A percentile compares a stretch with the other conserved stretches of the same genome.
Evolutionary conservation across 805 yeast genomes (phyloP).

Genomic region (Yamadazyma sp.): DNA sequence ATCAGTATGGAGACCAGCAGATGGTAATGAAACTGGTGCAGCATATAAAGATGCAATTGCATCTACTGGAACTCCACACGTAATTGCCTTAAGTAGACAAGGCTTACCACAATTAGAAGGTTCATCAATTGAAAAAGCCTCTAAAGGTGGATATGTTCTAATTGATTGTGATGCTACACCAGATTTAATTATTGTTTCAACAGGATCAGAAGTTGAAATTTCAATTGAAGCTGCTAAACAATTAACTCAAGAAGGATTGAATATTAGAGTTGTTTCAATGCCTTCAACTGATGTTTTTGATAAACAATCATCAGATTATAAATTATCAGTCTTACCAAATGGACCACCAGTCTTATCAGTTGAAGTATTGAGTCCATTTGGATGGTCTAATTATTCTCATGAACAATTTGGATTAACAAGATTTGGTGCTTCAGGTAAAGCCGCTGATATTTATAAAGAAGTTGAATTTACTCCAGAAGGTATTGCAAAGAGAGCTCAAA

Average conservation of each 20-base stretch:
- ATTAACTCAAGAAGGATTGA: constrained; percentile 62
- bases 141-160: constrained; percentile 90
- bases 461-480: constrained; percentile 94
- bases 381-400: constrained; percentile 95
- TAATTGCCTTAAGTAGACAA: constrained; percentile 80
- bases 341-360: constrained; percentile 90
- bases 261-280: constrained; percentile 81
- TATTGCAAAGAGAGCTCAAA: constrained; percentile 77
- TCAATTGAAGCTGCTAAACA: constrained; percentile 79
- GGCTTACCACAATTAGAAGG: constrained; percentile 91
- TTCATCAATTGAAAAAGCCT: constrained; percentile 84
- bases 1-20: constrained; percentile 90
- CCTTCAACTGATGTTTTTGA: constrained; percentile 93
- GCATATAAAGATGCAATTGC: constrained; percentile 68
- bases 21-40: constrained; percentile 85
- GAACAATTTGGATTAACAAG: constrained; percentile 93
- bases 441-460: constrained; percentile 71
- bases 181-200: constrained; percentile 74
- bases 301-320: constrained; percentile 75
- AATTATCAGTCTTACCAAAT: constrained; percentile 86
- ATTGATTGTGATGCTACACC: constrained; percentile 47
- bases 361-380: constrained; percentile 87
- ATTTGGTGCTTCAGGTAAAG: constrained; percentile 96
- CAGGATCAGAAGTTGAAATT: constrained; percentile 92
- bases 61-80: constrained; percentile 63